Percentiles rank a stretch among this genome's conserved stretches.
These are phyloP conservation scores for Paraphoma chrysanthemicola DNA, from an alignment of 2,329 filamentous ascomycete genomes.

Conservation along the genomic window DNA sequence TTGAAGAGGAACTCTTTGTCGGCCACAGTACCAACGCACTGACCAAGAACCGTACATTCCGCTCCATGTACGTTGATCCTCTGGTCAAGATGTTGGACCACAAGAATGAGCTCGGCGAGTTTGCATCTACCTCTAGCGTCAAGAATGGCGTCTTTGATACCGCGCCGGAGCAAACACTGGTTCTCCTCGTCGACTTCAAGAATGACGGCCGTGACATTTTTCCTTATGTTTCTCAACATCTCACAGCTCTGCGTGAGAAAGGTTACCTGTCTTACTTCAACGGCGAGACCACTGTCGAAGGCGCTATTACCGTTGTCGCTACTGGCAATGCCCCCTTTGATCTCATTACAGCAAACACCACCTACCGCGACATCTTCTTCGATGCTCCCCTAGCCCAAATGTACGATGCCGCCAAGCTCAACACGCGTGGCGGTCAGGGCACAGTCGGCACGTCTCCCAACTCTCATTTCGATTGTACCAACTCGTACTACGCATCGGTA, in stretches of 20 bases:
- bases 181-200: slow-evolving; percentile 62
- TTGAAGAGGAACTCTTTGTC: slow-evolving; percentile 61
- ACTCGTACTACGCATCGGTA: slow-evolving; percentile 72
- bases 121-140: slow-evolving; percentile 32
- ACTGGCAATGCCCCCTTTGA: slow-evolving; percentile 62
- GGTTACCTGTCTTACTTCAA: slow-evolving; percentile 61
- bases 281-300: slow-evolving; percentile 47
- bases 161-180: slow-evolving; percentile 56
- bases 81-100: slow-evolving; percentile 57
- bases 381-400: slow-evolving; percentile 57
- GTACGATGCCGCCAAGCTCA: slow-evolving; percentile 28
- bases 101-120: slow-evolving; percentile 53
- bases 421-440: slow-evolving; percentile 51
- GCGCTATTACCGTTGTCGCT: slow-evolving; percentile 61
- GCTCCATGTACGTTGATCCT: slow-evolving; percentile 61
- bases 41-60: slow-evolving; percentile 56
- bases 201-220: slow-evolving; percentile 46
- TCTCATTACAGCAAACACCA: slow-evolving; percentile 53
- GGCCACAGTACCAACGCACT: slow-evolving; percentile 60
- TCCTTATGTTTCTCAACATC: slow-evolving; percentile 49
- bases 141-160: slow-evolving; percentile 60
- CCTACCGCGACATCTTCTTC: slow-evolving; percentile 63
- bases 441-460: slow-evolving; percentile 48
- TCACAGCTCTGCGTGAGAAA: slow-evolving; percentile 56
- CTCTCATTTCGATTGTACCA: slow-evolving; percentile 53